Evolutionary conservation across 129 eudicot species (phyloP), one percentile per base, ranked within the genome.

Genomic region (Flaveria bidentis): DNA sequence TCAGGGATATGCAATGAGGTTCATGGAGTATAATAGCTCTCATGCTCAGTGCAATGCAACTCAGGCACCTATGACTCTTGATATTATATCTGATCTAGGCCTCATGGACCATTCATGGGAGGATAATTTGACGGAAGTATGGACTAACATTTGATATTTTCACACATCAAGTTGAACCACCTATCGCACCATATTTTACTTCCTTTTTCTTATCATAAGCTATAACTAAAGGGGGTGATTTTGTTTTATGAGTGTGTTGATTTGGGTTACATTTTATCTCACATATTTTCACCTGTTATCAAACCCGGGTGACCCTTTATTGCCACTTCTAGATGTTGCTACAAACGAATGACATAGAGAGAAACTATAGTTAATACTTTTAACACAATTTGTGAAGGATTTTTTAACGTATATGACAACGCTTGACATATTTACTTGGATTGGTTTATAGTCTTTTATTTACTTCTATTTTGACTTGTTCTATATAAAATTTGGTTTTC

Each of bases 1-100:
- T 53, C 82, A 69, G 84, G 82, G 86, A 74, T 93, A 90, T 79
- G 98, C 91, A 51, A 60, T 81, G 67, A 90, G 86, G 77, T 93
- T 88, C 73, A 75, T 88, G 84, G 57, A 93, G 77, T 82, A 52
- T 71, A 90, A 88, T 77, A 74, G 67, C 78, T 76, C 87, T 57
- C 44, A 58, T 56, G 41, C 41, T 56, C 79, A 39, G 12, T 61
- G 41, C 73, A 67, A 47, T 75, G 77, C 78, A 68, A 80, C 83
- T n/a, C 87, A 82, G 74, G 84, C 72, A 53, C 82, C 91, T 15
- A 44, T 7, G 33, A 83, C 88, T 66, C 85, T 88, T 26, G 88
- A 88, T 53, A 64, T 78, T 60, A 57, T 79, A 49, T 81, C 84
- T 69, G 89, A 82, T 76, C 39, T 75, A 71, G 86, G 85, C 78